Conservation (phyloP, 1,284 basidiomycete genomes). For the Trametes hirsuta region DNA sequence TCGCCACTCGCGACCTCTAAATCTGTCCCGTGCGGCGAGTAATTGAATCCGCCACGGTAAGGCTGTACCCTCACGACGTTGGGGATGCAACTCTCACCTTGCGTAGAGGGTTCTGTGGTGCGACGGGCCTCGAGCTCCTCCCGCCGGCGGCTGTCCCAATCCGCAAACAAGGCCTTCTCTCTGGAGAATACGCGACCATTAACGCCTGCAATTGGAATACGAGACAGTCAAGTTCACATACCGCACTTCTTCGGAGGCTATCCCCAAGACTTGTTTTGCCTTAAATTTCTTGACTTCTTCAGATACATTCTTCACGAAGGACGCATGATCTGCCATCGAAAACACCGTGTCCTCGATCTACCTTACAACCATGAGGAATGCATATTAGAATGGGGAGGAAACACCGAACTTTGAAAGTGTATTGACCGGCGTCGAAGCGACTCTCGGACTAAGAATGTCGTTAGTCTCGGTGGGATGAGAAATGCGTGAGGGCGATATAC, state of each 20-base stretch:
- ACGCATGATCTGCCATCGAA: constrained; percentile 55
- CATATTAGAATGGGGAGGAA: neutral
- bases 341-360: constrained; percentile 55
- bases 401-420: constrained; percentile 51
- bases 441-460: constrained; percentile 48
- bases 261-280: constrained; percentile 39
- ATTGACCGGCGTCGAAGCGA: constrained; percentile 64
- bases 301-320: constrained; percentile 47
- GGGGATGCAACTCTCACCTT: neutral
- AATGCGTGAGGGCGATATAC: constrained; percentile 29
- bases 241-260: constrained; percentile 46
- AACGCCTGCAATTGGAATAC: neutral
- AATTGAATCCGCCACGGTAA: too few relatives aligned
- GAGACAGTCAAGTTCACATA: constrained; percentile 24
- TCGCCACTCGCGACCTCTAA: constrained; percentile 13
- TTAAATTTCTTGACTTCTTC: constrained; percentile 50
- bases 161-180: constrained; percentile 19
- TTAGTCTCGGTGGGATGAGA: too few relatives aligned
- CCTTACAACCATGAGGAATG: neutral
- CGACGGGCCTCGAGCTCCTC: constrained; percentile 7
- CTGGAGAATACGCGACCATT: neutral
- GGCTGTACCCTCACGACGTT: too few relatives aligned
- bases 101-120: neutral
- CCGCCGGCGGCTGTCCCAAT: constrained; percentile 23
- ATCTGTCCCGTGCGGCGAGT: neutral